Percentiles rank a stretch among this genome's conserved stretches.
Conservation (phyloP, 1,284 basidiomycete species). For the Leccinum pseudoinsigne region DNA sequence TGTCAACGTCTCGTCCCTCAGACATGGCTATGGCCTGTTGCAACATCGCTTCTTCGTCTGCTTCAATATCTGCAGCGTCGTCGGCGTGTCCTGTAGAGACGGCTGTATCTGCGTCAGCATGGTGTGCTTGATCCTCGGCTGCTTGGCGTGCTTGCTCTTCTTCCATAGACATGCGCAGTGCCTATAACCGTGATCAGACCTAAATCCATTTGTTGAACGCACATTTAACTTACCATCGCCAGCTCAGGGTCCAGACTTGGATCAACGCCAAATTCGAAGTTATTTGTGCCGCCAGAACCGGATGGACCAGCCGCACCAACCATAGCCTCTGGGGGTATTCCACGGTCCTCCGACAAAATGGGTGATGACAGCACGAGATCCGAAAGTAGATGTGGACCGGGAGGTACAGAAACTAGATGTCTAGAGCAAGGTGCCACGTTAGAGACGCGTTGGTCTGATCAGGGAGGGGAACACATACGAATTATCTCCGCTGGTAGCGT, state of each 20-base stretch:
- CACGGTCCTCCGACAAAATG: conserved; percentile 80
- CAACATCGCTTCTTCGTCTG: conserved; percentile 68
- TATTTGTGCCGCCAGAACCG: conserved; percentile 48
- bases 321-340: conserved; percentile 66
- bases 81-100: conserved; percentile 30
- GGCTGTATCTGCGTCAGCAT: conserved; percentile 34
- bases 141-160: conserved; percentile 92
- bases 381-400: conserved; percentile 80
- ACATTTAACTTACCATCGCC: conserved; percentile 73
- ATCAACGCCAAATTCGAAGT: conserved; percentile 91
- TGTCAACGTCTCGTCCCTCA: conserved; percentile 43
- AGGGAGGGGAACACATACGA: conserved; percentile 53
- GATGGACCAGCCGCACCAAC: conserved; percentile 47
- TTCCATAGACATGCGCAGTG: conserved; percentile 96
- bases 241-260: conserved; percentile 95
- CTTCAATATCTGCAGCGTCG: conserved; percentile 42
- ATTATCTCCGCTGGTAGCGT: conserved; percentile 77
- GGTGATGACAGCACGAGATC: conserved; percentile 83
- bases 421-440: conserved; percentile 40
- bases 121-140: conserved; percentile 45
- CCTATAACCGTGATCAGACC: conserved; percentile 48
- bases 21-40: conserved; percentile 65
- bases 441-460: conserved; percentile 4
- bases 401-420: conserved; percentile 82
- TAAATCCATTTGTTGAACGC: background rate